Percentiles rank a stretch among this genome's conserved stretches.
These are phyloP conservation scores for Phylloporus sp. DNA, from an alignment of 768 basidiomycete species.

Conservation along the genomic window DNA sequence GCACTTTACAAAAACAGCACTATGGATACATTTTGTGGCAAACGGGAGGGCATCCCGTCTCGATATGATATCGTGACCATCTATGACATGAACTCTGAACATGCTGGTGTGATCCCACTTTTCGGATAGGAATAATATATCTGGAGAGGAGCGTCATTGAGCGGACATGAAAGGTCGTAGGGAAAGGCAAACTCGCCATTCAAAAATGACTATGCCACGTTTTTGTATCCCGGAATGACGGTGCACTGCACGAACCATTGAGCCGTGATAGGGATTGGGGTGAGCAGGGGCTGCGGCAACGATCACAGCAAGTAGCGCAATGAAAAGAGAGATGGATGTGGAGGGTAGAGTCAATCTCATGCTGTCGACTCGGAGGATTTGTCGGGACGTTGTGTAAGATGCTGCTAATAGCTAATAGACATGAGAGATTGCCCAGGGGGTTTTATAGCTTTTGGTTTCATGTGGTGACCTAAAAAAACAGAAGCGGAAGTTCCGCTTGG, in stretches of 20 bases:
- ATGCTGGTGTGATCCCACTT: neutral
- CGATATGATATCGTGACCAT: too few relatives aligned
- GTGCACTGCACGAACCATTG: neutral
- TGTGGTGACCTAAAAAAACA: neutral
- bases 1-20: too few relatives aligned
- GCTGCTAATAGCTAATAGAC: neutral
- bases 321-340: slow-evolving; percentile 1
- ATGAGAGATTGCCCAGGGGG: neutral
- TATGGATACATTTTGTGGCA: too few relatives aligned
- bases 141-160: neutral
- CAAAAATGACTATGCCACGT: neutral
- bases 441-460: slow-evolving; percentile 4
- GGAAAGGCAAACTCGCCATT: neutral
- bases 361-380: neutral
- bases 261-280: neutral
- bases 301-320: neutral
- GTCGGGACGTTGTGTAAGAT: neutral
- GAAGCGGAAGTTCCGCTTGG: neutral
- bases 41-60: too few relatives aligned
- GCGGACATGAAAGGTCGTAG: neutral
- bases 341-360: slow-evolving; percentile 7
- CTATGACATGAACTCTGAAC: neutral
- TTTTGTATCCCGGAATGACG: neutral
- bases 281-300: slow-evolving; percentile 3
- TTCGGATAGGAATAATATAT: neutral